Base-by-base conservation (phyloP, 768 basidiomycete species). In the Lactifluus volemus region DNA sequence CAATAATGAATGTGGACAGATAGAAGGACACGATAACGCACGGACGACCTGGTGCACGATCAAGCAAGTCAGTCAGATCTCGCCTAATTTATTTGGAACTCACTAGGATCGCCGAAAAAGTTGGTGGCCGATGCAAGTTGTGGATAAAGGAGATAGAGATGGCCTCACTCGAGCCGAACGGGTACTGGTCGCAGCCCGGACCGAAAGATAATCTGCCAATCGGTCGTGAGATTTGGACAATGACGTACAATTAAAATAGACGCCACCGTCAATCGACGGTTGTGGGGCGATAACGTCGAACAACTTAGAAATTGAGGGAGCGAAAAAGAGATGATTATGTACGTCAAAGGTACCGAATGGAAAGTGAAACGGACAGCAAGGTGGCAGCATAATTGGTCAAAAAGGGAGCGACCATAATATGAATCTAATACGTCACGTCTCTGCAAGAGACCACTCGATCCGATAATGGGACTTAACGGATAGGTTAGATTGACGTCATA, bases 321-420 rank as follows among this genome's bases (percentile, higher is more conserved):
- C 25, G 38, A 34, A 12, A 29, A 29, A 1, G 25, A n/a, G 21
- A n/a, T 49, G 30, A 29, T 15, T 8, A 58, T 66, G 30, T 47
- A 64, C 63, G 44, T 65, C 36, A 49, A 60, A 55, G 10, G 49
- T 32, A 21, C 64, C 61, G 2, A 30, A 48, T 11, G 11, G n/a
- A 19, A 30, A 7, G 25, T 10, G 49, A 14, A 10, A 69, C 74
- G 21, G 41, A 75, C 74, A 70, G 80, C 79, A 81, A 1, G 88
- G 88, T 90, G 60, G 82, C 54, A 15, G 86, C 84, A 64, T 89
- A 89, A 79, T 73, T 85, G 81, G 59, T 84, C 80, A 51, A 81
- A 77, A 11, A 88, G 68, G 57, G 82, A 75, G 70, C 88, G 89
- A 9, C 69, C 69, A 49, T 74, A 74, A 58, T 68, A 73, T 39